Evolutionary conservation across 495 filamentous ascomycete species (phyloP).

Genomic region (Evernia prunastri): DNA sequence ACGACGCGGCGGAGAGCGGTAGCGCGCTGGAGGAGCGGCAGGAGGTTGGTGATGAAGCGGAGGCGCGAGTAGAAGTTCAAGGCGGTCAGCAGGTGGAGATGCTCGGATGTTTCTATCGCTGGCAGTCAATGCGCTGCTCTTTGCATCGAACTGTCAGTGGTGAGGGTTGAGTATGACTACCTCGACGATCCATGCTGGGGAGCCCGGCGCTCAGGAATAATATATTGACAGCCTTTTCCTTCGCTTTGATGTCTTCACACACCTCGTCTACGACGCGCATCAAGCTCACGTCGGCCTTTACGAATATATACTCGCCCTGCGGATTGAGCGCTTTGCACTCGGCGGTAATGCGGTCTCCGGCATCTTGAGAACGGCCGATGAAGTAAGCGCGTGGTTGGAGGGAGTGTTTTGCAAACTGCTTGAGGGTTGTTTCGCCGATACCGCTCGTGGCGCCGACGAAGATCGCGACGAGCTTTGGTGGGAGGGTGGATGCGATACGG

Average conservation of each 20-base stretch:
- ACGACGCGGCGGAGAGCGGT: slow-evolving; percentile 47
- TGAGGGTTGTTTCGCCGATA: slow-evolving; percentile 55
- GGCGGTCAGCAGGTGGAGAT: slow-evolving; percentile 31
- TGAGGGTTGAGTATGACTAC: background rate
- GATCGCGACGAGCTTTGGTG: slow-evolving; percentile 27
- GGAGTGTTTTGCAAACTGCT: slow-evolving; percentile 47
- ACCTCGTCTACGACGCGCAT: slow-evolving; percentile 19
- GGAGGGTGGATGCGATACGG: slow-evolving; percentile 15
- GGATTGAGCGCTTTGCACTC: slow-evolving; percentile 34
- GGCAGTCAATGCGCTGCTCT: background rate
- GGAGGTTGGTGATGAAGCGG: slow-evolving; percentile 35
- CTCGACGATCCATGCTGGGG: slow-evolving; percentile 18
- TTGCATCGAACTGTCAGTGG: background rate
- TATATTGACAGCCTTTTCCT: slow-evolving; percentile 26
- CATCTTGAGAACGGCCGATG: slow-evolving; percentile 30
- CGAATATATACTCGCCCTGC: slow-evolving; percentile 12
- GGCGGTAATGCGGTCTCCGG: slow-evolving; percentile 41
- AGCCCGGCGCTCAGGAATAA: slow-evolving; percentile 30
- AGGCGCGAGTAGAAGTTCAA: slow-evolving; percentile 38
- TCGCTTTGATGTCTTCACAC: slow-evolving; percentile 16
- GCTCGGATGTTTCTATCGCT: slow-evolving; percentile 24
- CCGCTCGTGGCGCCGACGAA: slow-evolving; percentile 60
- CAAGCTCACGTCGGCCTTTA: slow-evolving; percentile 15
- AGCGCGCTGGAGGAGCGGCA: slow-evolving; percentile 33
- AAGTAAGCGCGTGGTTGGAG: slow-evolving; percentile 36